Evolutionary conservation across 345 rosid genomes (phyloP).

Genomic region (Anacardium occidentale): DNA sequence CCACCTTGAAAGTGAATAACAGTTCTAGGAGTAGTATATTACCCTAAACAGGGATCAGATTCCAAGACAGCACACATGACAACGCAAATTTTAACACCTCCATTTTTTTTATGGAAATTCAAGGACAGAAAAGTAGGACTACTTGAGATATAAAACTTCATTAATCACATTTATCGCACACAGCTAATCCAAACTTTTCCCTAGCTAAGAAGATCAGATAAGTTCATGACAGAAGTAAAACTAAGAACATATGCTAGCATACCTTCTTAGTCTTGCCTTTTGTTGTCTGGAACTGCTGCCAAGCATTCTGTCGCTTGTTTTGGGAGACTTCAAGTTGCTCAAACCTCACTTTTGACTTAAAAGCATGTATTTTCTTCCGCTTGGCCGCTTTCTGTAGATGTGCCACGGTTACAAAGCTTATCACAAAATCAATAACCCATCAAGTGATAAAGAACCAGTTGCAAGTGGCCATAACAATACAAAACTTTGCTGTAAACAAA

Average conservation of each 20-base stretch:
- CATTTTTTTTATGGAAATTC: not conserved
- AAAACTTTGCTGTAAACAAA: not conserved
- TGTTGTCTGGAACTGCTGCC: constrained; percentile 98
- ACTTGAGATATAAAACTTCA: not conserved
- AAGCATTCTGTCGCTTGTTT: constrained; percentile 91
- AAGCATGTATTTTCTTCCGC: constrained; percentile 97
- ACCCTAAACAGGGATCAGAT: not conserved
- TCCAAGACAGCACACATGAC: no score
- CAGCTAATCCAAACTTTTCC: not conserved
- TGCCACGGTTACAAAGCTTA: not conserved
- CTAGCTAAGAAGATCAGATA: not conserved
- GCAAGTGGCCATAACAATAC: not conserved
- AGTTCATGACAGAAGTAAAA: not conserved
- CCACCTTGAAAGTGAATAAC: no score
- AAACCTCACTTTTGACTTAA: constrained; percentile 80
- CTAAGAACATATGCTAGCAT: not conserved
- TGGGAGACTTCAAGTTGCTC: constrained; percentile 89
- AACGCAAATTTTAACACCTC: no score
- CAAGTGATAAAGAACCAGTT: no score
- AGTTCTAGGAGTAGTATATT: no score
- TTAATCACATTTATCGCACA: not conserved
- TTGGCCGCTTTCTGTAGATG: constrained; percentile 71
- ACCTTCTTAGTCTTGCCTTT: constrained; percentile 98
- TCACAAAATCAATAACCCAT: not conserved
- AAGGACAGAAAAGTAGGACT: not conserved